These are phyloP conservation scores for Saussurea involucrata DNA, from an alignment of 129 eudicot genomes.

Conservation along the genomic window DNA sequence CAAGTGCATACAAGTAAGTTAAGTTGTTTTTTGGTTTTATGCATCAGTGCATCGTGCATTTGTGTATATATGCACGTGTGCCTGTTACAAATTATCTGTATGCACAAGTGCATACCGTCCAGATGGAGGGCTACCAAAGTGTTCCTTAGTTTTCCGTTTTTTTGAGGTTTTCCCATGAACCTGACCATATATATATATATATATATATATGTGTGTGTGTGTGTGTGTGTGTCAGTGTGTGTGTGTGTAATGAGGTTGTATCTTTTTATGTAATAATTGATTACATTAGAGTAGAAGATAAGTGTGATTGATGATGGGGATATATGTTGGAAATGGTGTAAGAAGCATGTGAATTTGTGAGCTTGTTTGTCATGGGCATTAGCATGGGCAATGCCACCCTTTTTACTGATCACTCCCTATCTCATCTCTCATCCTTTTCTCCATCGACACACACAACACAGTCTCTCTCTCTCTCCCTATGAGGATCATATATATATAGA, in stretches of 20 bases:
- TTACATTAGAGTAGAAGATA: constrained; percentile 11
- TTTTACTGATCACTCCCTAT: constrained; percentile 9
- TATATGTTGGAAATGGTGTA: constrained; percentile 29
- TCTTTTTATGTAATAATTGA: constrained; percentile 12
- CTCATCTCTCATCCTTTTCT: constrained; percentile 18
- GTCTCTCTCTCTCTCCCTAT: background rate
- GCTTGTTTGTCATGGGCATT: constrained; percentile 27
- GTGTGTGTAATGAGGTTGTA: background rate
- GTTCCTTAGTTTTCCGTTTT: too few relatives aligned
- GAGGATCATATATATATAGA: constrained; percentile 5
- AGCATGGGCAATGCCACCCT: constrained; percentile 26
- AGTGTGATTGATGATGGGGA: constrained; percentile 35
- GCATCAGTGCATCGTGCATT: too few relatives aligned
- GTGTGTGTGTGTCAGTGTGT: too few relatives aligned
- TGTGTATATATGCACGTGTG: too few relatives aligned
- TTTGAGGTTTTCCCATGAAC: too few relatives aligned
- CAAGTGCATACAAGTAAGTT: too few relatives aligned
- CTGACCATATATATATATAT: too few relatives aligned
- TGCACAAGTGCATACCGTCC: too few relatives aligned
- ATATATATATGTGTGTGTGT: too few relatives aligned
- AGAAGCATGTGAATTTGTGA: constrained; percentile 35
- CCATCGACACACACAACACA: constrained; percentile 7
- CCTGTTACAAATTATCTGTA: too few relatives aligned
- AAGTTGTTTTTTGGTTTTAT: too few relatives aligned
- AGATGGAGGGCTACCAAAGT: too few relatives aligned